These are phyloP conservation scores for Marasmius fiardii DNA, from an alignment of 1,284 basidiomycete genomes.

Conservation along the genomic window DNA sequence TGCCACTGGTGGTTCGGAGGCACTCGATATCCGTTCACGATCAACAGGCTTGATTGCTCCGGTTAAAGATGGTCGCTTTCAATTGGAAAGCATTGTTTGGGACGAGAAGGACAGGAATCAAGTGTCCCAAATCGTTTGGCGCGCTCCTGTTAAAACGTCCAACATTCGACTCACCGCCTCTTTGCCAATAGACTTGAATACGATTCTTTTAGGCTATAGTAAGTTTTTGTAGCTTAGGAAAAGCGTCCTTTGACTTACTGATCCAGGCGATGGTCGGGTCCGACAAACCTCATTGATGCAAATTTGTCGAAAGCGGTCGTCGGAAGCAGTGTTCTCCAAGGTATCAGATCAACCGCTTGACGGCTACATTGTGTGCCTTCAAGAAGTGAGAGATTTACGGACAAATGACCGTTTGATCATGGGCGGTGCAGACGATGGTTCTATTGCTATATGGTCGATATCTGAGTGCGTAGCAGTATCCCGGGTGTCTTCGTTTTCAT, in stretches of 20 bases:
- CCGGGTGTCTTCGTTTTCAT: constrained; percentile 6
- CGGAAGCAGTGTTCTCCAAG: constrained; percentile 19
- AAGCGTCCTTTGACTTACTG: background rate
- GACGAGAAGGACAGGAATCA: constrained; percentile 9
- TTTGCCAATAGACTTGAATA: constrained; percentile 54
- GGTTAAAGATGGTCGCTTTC: constrained; percentile 13
- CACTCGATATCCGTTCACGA: constrained; percentile 18
- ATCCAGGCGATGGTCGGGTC: constrained; percentile 57
- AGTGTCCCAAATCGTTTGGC: constrained; percentile 17
- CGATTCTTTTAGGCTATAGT: constrained; percentile 63
- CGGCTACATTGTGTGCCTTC: constrained; percentile 48
- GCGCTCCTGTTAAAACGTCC: background rate
- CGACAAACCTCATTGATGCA: constrained; percentile 38
- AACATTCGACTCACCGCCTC: constrained; percentile 37
- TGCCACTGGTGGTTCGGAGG: constrained; percentile 17
- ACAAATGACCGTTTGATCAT: constrained; percentile 59
- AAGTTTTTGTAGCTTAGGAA: constrained; percentile 18
- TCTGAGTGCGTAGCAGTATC: constrained; percentile 37
- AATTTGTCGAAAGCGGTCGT: constrained; percentile 22
- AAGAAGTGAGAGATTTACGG: constrained; percentile 49
- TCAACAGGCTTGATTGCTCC: background rate
- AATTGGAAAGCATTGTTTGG: constrained; percentile 17
- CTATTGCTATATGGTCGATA: constrained; percentile 66
- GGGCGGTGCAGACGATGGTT: constrained; percentile 74
- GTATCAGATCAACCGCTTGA: constrained; percentile 42